Conservation (phyloP, 2,329 filamentous ascomycete species). For the Emericellopsis cladophorae region DNA sequence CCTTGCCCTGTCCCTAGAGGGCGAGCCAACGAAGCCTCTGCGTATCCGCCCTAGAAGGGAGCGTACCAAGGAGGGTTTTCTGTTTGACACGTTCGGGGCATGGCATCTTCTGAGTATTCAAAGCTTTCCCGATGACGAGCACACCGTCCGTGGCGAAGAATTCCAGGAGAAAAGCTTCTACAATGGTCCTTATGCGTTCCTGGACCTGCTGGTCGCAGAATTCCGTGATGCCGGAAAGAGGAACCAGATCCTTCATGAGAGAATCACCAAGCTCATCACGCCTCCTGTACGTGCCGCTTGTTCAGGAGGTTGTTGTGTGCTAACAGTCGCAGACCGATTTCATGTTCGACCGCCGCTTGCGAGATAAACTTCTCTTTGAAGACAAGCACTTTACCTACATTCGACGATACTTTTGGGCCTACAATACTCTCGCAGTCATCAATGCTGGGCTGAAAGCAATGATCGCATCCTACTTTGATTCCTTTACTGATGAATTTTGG, state of each 20-base stretch:
- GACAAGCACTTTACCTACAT: slow-evolving; percentile 49
- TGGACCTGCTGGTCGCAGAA: slow-evolving; percentile 44
- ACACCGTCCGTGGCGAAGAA: slow-evolving; percentile 41
- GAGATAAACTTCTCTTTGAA: slow-evolving; percentile 48
- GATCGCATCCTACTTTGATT: slow-evolving; percentile 41
- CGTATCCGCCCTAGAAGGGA: slow-evolving; percentile 34
- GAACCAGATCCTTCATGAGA: slow-evolving; percentile 41
- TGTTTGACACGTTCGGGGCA: slow-evolving; percentile 45
- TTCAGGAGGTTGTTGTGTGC: neutral
- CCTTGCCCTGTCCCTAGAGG: slow-evolving; percentile 43
- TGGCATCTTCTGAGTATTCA: slow-evolving; percentile 49
- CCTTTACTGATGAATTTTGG: slow-evolving; percentile 47
- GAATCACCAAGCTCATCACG: slow-evolving; percentile 45
- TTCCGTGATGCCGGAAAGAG: slow-evolving; percentile 47
- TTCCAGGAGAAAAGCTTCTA: slow-evolving; percentile 38
- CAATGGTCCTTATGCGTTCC: slow-evolving; percentile 49
- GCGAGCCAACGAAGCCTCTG: slow-evolving; percentile 34
- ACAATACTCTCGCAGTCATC: slow-evolving; percentile 46
- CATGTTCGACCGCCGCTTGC: slow-evolving; percentile 42
- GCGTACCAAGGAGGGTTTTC: slow-evolving; percentile 33
- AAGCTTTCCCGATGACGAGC: slow-evolving; percentile 46
- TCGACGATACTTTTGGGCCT: slow-evolving; percentile 49
- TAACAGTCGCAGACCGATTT: slow-evolving; percentile 28
- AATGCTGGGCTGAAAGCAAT: slow-evolving; percentile 47
- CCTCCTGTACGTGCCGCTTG: slow-evolving; percentile 27